A percentile compares a stretch with the other conserved stretches of the same genome.
Conservation (phyloP, 1,284 basidiomycete species). For the Pascua guehoae region DNA sequence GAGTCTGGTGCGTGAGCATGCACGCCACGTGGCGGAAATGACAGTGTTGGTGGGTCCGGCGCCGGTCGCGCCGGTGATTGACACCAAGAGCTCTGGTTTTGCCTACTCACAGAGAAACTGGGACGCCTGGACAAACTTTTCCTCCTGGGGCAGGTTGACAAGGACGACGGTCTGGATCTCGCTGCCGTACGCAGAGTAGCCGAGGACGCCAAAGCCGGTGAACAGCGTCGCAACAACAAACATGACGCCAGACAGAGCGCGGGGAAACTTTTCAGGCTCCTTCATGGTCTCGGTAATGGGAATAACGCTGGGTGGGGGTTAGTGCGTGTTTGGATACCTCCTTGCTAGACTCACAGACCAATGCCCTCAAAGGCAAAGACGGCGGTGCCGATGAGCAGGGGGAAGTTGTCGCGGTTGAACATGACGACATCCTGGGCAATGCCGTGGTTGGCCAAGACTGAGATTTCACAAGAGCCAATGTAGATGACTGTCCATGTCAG, state of each 20-base stretch:
- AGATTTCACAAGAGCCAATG: slow-evolving; percentile 76
- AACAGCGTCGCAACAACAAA: slow-evolving; percentile 66
- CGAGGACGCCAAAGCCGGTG: slow-evolving; percentile 81
- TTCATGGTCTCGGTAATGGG: slow-evolving; percentile 95
- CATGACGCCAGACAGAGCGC: slow-evolving; percentile 87
- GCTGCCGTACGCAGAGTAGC: slow-evolving; percentile 83
- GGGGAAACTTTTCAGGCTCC: slow-evolving; percentile 89
- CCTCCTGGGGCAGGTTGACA: slow-evolving; percentile 82
- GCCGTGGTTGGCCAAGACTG: slow-evolving; percentile 63
- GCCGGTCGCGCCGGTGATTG: background rate
- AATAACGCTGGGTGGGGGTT: slow-evolving; percentile 58
- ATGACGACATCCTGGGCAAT: slow-evolving; percentile 70
- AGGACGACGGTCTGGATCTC: slow-evolving; percentile 90
- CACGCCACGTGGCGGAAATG: background rate
- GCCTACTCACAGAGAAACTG: slow-evolving; percentile 63
- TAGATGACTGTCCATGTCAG: slow-evolving; percentile 61
- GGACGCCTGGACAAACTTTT: slow-evolving; percentile 84
- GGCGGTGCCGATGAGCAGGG: slow-evolving; percentile 90
- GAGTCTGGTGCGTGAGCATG: slow-evolving; percentile 50
- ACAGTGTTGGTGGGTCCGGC: background rate
- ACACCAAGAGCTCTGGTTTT: background rate
- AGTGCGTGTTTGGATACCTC: background rate
- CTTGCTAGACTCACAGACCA: slow-evolving; percentile 64
- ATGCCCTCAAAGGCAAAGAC: slow-evolving; percentile 99
- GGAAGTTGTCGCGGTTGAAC: slow-evolving; percentile 87